These are phyloP conservation scores for Colletotrichum sublineola DNA, from an alignment of 2,329 filamentous ascomycete species.

Conservation along the genomic window DNA sequence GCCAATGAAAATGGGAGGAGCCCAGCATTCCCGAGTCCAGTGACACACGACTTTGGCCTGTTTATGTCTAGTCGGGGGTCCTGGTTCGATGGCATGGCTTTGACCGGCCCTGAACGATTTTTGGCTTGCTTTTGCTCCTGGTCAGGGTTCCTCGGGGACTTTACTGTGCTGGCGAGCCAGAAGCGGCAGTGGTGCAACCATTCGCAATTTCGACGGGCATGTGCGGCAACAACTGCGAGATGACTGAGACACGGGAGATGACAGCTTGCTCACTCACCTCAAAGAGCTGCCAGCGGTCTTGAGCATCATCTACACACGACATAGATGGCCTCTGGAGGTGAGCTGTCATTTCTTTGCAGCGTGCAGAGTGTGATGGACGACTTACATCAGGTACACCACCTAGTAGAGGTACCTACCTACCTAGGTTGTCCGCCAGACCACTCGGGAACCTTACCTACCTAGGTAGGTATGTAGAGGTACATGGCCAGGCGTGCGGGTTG, in stretches of 20 bases:
- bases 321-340: not conserved
- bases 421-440: not conserved
- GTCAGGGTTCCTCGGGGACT: slow-evolving; percentile 27
- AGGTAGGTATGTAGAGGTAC: not conserved
- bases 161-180: slow-evolving; percentile 17
- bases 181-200: slow-evolving; percentile 27
- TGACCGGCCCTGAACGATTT: slow-evolving; percentile 24
- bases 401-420: not conserved
- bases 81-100: slow-evolving; percentile 4
- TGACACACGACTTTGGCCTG: not conserved
- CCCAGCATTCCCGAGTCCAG: slow-evolving; percentile 24
- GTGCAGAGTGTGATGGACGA: not conserved
- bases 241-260: slow-evolving; percentile 35
- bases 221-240: slow-evolving; percentile 31
- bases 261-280: not conserved
- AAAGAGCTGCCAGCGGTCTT: not conserved
- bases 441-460: not conserved
- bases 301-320: not conserved
- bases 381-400: no score
- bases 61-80: slow-evolving; percentile 3
- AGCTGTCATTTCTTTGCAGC: not conserved
- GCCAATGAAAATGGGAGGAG: slow-evolving; percentile 28
- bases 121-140: slow-evolving; percentile 1
- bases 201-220: slow-evolving; percentile 40
- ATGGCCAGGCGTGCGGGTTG: not conserved